These are phyloP conservation scores for Centaurea solstitialis DNA, from an alignment of 129 eudicot species.

Conservation along the genomic window DNA sequence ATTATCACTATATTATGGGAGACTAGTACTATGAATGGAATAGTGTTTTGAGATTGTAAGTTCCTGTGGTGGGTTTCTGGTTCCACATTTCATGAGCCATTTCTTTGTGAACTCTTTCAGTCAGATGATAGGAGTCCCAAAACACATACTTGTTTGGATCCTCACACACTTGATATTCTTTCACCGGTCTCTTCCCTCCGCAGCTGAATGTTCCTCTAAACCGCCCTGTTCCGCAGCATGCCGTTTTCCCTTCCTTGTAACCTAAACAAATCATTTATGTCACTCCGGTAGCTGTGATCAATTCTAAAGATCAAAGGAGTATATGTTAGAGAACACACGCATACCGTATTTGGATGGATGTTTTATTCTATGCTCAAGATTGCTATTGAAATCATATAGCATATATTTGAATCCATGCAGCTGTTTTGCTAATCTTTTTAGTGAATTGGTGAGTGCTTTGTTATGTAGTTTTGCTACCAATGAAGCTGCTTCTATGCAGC, in stretches of 20 bases:
- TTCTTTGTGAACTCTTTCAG: constrained; percentile 42
- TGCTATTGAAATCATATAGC: constrained; percentile 48
- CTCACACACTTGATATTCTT: constrained; percentile 51
- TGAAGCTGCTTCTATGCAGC: constrained; percentile 51
- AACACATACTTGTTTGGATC: constrained; percentile 54
- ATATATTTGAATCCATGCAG: constrained; percentile 53
- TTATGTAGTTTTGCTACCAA: constrained; percentile 52
- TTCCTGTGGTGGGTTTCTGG: constrained; percentile 18
- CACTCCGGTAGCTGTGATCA: not conserved
- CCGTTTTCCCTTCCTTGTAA: constrained; percentile 60
- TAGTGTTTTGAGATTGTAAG: constrained; percentile 41
- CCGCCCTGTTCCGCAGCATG: constrained; percentile 79
- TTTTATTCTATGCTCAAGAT: constrained; percentile 33
- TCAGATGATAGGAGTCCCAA: constrained; percentile 63
- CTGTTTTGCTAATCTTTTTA: constrained; percentile 37
- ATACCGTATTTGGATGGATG: constrained; percentile 61
- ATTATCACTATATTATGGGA: not conserved
- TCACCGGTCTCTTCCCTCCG: constrained; percentile 63
- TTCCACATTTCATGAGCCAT: constrained; percentile 57
- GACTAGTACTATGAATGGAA: not conserved
- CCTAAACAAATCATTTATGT: constrained; percentile 29
- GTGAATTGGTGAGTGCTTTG: constrained; percentile 33
- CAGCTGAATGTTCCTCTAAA: constrained; percentile 67
- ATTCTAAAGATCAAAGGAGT: not conserved
- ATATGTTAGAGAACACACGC: not conserved